Conservation (phyloP, 495 filamentous ascomycete species). For the Aspergillus incahuasiensis region DNA sequence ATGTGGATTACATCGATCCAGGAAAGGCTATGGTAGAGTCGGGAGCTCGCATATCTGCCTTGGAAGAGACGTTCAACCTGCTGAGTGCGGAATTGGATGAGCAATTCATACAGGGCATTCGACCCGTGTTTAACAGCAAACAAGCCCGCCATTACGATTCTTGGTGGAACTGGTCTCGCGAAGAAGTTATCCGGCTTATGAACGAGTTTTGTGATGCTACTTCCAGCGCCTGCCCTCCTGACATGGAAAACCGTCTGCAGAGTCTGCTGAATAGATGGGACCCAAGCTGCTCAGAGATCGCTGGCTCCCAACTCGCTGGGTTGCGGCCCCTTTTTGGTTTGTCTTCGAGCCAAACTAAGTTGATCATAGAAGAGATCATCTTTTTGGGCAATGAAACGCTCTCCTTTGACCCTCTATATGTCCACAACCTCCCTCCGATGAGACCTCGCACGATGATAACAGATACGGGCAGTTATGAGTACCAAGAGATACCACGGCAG, state of each 20-base stretch:
- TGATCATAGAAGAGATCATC: slow-evolving; percentile 9
- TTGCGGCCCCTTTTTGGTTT: not conserved
- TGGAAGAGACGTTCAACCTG: slow-evolving; percentile 80
- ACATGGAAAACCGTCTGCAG: slow-evolving; percentile 6
- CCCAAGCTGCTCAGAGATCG: slow-evolving; percentile 18
- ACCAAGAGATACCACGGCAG: slow-evolving; percentile 57
- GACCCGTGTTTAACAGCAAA: slow-evolving; percentile 80
- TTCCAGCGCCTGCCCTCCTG: not conserved
- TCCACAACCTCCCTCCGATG: slow-evolving; percentile 11
- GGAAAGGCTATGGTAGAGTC: not conserved
- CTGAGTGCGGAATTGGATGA: slow-evolving; percentile 94
- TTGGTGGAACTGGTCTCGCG: slow-evolving; percentile 98
- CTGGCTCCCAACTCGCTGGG: not conserved
- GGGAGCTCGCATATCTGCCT: slow-evolving; percentile 27
- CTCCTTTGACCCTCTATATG: slow-evolving; percentile 12
- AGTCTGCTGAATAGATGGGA: slow-evolving; percentile 23
- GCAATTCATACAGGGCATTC: slow-evolving; percentile 87
- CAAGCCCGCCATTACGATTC: slow-evolving; percentile 95
- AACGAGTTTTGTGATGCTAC: slow-evolving; percentile 86
- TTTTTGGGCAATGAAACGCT: slow-evolving; percentile 1
- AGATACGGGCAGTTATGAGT: slow-evolving; percentile 13
- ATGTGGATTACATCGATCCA: slow-evolving; percentile 43
- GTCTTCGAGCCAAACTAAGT: not conserved
- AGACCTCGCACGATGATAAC: slow-evolving; percentile 15
- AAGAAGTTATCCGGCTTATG: slow-evolving; percentile 93